Conservation (phyloP, 2,329 filamentous ascomycete genomes). For the Stachybotrys chlorohalonatus region DNA sequence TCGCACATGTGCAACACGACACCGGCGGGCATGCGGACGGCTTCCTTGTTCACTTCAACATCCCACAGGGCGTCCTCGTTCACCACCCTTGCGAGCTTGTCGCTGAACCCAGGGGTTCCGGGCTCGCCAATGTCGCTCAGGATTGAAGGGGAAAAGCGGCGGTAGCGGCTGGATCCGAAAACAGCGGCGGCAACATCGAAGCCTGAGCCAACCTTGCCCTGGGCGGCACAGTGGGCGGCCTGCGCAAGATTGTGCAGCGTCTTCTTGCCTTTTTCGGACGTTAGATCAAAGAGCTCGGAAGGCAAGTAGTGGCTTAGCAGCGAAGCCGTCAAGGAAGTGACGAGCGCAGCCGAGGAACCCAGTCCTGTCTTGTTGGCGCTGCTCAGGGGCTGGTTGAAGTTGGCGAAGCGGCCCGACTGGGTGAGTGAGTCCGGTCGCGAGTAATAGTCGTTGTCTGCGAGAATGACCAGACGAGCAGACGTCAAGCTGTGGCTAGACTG, state of each 20-base stretch:
- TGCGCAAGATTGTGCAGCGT: constrained; percentile 88
- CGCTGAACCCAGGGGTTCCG: constrained; percentile 57
- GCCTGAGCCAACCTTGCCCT: constrained; percentile 92
- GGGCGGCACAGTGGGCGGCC: constrained; percentile 86
- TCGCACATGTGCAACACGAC: constrained; percentile 86
- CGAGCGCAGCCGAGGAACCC: constrained; percentile 87
- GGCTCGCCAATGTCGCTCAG: constrained; percentile 59
- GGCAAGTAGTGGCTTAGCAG: constrained; percentile 70
- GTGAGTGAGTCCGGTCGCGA: constrained; percentile 42
- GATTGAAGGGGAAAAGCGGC: constrained; percentile 78
- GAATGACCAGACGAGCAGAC: constrained; percentile 69
- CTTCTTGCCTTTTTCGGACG: constrained; percentile 41
- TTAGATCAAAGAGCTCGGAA: constrained; percentile 44
- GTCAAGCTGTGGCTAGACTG: constrained; percentile 42
- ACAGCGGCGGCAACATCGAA: constrained; percentile 94
- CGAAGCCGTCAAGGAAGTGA: constrained; percentile 75
- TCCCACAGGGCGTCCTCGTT: constrained; percentile 65
- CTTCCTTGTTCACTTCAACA: constrained; percentile 61
- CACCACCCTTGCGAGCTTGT: constrained; percentile 55
- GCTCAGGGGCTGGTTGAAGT: constrained; percentile 66
- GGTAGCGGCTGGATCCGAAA: constrained; percentile 84
- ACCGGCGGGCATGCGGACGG: constrained; percentile 61
- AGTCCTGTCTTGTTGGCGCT: constrained; percentile 92
- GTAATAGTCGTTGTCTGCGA: constrained; percentile 96
- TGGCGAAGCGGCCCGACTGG: constrained; percentile 52